Evolutionary conservation across 2,329 filamentous ascomycete species (phyloP).

Genomic region (Thielaviopsis populi): DNA sequence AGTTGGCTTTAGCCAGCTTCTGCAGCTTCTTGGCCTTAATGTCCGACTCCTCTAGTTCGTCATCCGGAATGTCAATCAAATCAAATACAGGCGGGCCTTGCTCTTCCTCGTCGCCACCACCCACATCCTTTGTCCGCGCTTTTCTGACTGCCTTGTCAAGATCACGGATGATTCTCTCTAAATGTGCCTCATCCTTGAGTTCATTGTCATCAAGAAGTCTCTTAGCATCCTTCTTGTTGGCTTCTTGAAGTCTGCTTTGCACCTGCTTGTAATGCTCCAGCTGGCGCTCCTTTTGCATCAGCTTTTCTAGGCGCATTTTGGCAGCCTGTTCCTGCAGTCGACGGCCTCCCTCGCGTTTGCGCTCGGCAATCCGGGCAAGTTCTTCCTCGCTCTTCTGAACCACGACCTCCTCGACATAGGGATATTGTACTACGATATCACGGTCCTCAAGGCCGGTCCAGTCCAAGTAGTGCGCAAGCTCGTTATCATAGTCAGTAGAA

Average conservation of each 20-base stretch:
- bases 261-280: conserved; percentile 85
- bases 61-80: conserved; percentile 76
- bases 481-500: conserved; percentile 66
- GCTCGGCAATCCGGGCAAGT: conserved; percentile 74
- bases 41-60: conserved; percentile 79
- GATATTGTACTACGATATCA: conserved; percentile 80
- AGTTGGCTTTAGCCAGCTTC: conserved; percentile 80
- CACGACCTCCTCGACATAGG: conserved; percentile 80
- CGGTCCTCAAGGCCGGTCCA: conserved; percentile 86
- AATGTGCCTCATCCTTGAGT: conserved; percentile 73
- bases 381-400: conserved; percentile 91
- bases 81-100: conserved; percentile 74
- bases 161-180: conserved; percentile 75
- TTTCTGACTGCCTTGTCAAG: conserved; percentile 82
- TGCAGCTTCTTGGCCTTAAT: conserved; percentile 90
- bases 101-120: conserved; percentile 59
- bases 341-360: conserved; percentile 85
- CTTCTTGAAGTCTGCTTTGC: conserved; percentile 53
- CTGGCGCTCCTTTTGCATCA: conserved; percentile 91
- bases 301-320: conserved; percentile 89
- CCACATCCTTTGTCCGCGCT: conserved; percentile 84
- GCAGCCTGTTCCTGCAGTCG: conserved; percentile 89
- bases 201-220: conserved; percentile 79
- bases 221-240: conserved; percentile 83
- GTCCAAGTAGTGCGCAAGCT: conserved; percentile 64